phyloP scores from a whole-genome alignment of 2,329 filamentous ascomycete species.

The Aspergillus sp. region DNA sequence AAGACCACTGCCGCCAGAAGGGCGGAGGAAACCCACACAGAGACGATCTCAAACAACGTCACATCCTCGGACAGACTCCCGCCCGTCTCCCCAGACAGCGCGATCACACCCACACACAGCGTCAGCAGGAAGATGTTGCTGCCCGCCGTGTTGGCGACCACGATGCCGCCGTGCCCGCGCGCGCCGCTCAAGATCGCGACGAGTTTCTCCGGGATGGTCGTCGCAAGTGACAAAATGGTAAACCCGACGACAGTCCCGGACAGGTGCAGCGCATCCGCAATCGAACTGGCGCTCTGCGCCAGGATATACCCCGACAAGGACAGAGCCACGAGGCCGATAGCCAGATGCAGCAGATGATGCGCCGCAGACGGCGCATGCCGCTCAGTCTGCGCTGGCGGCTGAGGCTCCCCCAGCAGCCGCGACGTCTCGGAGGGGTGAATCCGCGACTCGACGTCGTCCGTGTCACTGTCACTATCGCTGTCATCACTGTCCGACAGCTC shows the following conservation, averaged over 20 bases:
- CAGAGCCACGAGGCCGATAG: conserved; percentile 46
- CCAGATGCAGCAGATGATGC: conserved; percentile 44
- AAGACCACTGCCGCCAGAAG: conserved; percentile 15
- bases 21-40: conserved; percentile 20
- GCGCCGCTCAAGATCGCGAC: conserved; percentile 50
- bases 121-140: conserved; percentile 57
- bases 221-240: conserved; percentile 51
- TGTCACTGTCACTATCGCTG: conserved; percentile 14
- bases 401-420: background rate
- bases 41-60: conserved; percentile 24
- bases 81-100: conserved; percentile 7
- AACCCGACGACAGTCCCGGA: conserved; percentile 50
- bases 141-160: conserved; percentile 54
- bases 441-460: conserved; percentile 10
- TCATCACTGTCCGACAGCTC: conserved; percentile 46
- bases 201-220: conserved; percentile 55
- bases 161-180: conserved; percentile 49
- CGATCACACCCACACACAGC: conserved; percentile 45
- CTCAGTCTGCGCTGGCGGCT: background rate
- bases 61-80: conserved; percentile 11
- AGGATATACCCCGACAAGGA: conserved; percentile 51
- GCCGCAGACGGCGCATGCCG: conserved; percentile 22
- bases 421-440: conserved; percentile 13
- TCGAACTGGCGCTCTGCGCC: conserved; percentile 43
- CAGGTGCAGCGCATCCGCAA: conserved; percentile 42